These are phyloP conservation scores for Kodamaea ohmeri DNA, from an alignment of 1,139 yeast genomes.

Conservation along the genomic window DNA sequence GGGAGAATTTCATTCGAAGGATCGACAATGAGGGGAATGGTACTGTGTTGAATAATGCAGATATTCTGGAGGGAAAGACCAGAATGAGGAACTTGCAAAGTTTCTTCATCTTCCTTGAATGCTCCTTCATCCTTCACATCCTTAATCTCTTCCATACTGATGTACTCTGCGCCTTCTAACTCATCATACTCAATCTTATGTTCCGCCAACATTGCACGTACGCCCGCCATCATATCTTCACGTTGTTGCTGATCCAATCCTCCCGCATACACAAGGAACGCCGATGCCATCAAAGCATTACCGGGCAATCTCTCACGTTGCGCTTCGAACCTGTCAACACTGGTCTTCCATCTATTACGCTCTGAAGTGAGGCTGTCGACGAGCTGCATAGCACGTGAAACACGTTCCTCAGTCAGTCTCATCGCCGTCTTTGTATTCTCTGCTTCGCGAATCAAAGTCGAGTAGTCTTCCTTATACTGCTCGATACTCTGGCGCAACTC, in stretches of 20 bases:
- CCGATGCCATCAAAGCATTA: slow-evolving; percentile 60
- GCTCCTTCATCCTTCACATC: slow-evolving; percentile 22
- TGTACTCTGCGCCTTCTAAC: not conserved
- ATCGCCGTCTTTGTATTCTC: slow-evolving; percentile 75
- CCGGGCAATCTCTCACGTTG: slow-evolving; percentile 57
- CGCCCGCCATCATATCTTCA: slow-evolving; percentile 27
- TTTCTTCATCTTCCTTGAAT: not conserved
- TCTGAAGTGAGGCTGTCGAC: slow-evolving; percentile 67
- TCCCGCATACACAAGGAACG: slow-evolving; percentile 64
- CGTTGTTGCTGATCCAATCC: slow-evolving; percentile 54
- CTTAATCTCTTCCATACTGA: slow-evolving; percentile 12
- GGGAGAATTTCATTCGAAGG: slow-evolving; percentile 42
- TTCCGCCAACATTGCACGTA: slow-evolving; percentile 41
- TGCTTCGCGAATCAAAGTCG: slow-evolving; percentile 69
- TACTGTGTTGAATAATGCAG: slow-evolving; percentile 44
- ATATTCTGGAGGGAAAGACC: slow-evolving; percentile 43
- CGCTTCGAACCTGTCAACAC: slow-evolving; percentile 49
- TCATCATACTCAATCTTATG: slow-evolving; percentile 43
- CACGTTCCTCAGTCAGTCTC: slow-evolving; percentile 57
- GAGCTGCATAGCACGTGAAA: slow-evolving; percentile 59
- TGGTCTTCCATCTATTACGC: slow-evolving; percentile 70
- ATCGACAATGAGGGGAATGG: slow-evolving; percentile 63
- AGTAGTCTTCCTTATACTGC: slow-evolving; percentile 63
- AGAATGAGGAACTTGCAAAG: not conserved
- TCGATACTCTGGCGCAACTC: slow-evolving; percentile 75